Evolutionary conservation across 805 yeast species (phyloP).

Genomic region (Kurtzmaniella cleridarum): DNA sequence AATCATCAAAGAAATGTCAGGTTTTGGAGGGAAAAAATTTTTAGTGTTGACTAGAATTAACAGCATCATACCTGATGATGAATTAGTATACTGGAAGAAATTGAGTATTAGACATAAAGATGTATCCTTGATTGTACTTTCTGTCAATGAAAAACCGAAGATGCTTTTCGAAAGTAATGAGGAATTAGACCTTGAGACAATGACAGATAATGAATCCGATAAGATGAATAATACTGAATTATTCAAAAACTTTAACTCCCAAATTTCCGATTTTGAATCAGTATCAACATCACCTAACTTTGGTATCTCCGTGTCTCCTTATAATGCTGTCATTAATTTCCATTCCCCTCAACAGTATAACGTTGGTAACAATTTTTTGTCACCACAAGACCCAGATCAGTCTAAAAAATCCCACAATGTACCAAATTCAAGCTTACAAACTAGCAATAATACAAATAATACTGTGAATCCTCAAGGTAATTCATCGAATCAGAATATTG

Average conservation of each 20-base stretch:
- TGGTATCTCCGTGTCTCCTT: conserved; percentile 25
- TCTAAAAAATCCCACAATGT: no score
- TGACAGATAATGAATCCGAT: background rate
- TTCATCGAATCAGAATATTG: background rate
- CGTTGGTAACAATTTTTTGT: conserved; percentile 26
- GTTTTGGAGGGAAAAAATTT: conserved; percentile 49
- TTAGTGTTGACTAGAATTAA: conserved; percentile 65
- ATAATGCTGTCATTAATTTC: conserved; percentile 20
- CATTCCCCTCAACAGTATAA: conserved; percentile 36
- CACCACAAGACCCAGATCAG: conserved; percentile 19
- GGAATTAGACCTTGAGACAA: conserved; percentile 6
- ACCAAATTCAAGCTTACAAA: no score
- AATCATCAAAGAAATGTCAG: conserved; percentile 22
- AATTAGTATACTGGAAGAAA: conserved; percentile 72
- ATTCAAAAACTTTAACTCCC: conserved; percentile 11
- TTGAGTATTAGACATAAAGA: conserved; percentile 53
- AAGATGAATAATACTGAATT: conserved; percentile 8
- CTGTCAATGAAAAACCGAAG: conserved; percentile 59
- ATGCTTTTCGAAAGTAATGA: conserved; percentile 22
- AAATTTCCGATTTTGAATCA: background rate
- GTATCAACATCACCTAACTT: conserved; percentile 18
- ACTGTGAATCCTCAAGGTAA: no score
- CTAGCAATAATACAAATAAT: no score
- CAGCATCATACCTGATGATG: conserved; percentile 77
- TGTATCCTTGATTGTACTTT: conserved; percentile 61